Percentiles rank a stretch among this genome's conserved stretches.
These are phyloP conservation scores for Penicillium nordicum DNA, from an alignment of 2,329 filamentous ascomycete genomes.

Conservation along the genomic window DNA sequence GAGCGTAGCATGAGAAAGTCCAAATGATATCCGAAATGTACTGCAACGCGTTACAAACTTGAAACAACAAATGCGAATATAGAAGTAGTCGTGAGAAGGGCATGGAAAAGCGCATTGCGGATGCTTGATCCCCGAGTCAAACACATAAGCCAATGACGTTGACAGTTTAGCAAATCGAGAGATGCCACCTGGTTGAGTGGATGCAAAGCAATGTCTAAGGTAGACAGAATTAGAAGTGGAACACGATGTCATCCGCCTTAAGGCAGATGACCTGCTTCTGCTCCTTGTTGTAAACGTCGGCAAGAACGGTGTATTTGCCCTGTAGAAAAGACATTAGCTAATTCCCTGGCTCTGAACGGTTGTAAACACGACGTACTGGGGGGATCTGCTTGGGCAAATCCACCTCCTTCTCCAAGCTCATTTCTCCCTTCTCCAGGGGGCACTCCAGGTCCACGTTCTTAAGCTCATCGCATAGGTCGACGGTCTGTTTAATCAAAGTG, in stretches of 20 bases:
- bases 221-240: slow-evolving; percentile 20
- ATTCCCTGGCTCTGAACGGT: background rate
- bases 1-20: background rate
- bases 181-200: slow-evolving; percentile 13
- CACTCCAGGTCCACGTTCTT: slow-evolving; percentile 84
- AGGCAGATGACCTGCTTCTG: slow-evolving; percentile 80
- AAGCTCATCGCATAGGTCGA: slow-evolving; percentile 86
- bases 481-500: slow-evolving; percentile 73
- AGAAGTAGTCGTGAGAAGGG: slow-evolving; percentile 15
- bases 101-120: slow-evolving; percentile 13
- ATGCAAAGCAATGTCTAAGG: slow-evolving; percentile 11
- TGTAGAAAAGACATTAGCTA: slow-evolving; percentile 35
- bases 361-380: slow-evolving; percentile 60
- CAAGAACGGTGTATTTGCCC: slow-evolving; percentile 87
- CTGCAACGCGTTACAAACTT: slow-evolving; percentile 2
- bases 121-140: background rate
- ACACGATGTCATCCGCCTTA: slow-evolving; percentile 54
- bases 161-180: slow-evolving; percentile 1
- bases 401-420: slow-evolving; percentile 74
- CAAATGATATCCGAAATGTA: slow-evolving; percentile 10
- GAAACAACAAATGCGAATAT: slow-evolving; percentile 8
- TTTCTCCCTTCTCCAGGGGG: slow-evolving; percentile 75
- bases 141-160: background rate
- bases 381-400: slow-evolving; percentile 83
- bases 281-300: slow-evolving; percentile 76